Evolutionary conservation across 148 eudicot species (phyloP), one percentile per base, ranked within the genome.

Genomic region (Nepenthes gracilis): DNA sequence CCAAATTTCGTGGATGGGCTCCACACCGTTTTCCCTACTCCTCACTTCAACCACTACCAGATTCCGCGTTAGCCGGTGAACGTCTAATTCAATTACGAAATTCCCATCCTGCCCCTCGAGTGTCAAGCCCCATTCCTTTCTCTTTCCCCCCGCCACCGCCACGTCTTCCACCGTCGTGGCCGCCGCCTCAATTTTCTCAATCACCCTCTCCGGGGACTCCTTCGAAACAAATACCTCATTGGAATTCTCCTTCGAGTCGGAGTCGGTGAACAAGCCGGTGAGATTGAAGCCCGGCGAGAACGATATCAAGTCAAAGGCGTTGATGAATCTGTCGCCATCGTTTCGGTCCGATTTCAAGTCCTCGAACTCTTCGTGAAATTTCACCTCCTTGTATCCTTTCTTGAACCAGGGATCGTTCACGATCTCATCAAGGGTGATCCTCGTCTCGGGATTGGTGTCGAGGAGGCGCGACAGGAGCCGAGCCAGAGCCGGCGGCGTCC

Each of bases 241-340:
- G 0, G 43, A 59, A 12, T 62, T 59, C 45, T 12, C 36, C 1
- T n/a, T 68, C 49, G 15, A 2, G 1, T 35, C 66, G n/a, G 64
- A 32, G 23, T 71, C 43, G 33, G 58, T 14, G 23, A 90, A 81
- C 71, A 90, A 63, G 13, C 89, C 84, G 10, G 97, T 76, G 9
- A 85, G 47, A 59, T 80, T 72, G 32, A 78, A 75, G 6, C 92
- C 90, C 1, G 82, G 59, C 2, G 97, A 87, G 54, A 66, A 77
- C 45, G 89, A 83, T 0, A 90, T 90, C 36, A 90, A 69, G 64
- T 90, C 87, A 12, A 90, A 90, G 0, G 90, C 90, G 49, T 85
- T 85, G 9, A 85, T 36, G 33, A 23, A 79, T 58, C 66, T 11
- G 3, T 37, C 35, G 1, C 55, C 32, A 5, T 49, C 63, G 0